These are phyloP conservation scores for Leishmania turanica DNA, from an alignment of 208 protist species.

Conservation along the genomic window DNA sequence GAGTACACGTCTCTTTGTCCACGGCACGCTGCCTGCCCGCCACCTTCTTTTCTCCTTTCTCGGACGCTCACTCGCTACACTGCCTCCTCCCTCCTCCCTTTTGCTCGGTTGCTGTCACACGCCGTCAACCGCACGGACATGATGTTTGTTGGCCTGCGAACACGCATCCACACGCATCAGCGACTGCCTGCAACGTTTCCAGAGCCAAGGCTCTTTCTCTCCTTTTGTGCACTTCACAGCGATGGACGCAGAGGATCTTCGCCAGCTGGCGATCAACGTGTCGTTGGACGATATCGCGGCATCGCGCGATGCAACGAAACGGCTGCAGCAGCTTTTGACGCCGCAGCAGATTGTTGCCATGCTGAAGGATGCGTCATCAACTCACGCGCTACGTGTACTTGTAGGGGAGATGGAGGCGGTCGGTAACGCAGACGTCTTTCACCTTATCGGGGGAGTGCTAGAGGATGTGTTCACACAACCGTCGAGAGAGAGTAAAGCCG, in stretches of 20 bases:
- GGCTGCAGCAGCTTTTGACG: conserved; percentile 28
- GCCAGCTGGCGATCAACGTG: conserved; percentile 30
- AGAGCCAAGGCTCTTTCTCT: background rate
- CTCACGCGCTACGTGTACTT: conserved; percentile 21
- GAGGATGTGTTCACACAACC: conserved; percentile 25
- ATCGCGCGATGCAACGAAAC: conserved; percentile 29
- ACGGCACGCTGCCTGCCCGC: background rate
- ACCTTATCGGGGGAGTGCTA: conserved; percentile 37
- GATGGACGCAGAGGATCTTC: conserved; percentile 35
- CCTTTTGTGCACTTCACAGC: background rate
- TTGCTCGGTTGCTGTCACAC: background rate
- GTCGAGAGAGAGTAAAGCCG: background rate
- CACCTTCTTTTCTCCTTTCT: background rate
- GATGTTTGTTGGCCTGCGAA: background rate
- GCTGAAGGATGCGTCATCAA: conserved; percentile 11
- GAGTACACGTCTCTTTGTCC: background rate
- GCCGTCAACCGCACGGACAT: background rate
- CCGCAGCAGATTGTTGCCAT: conserved; percentile 25
- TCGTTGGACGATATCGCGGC: conserved; percentile 43
- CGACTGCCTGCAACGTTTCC: background rate
- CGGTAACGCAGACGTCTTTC: conserved; percentile 56
- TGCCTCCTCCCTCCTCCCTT: background rate
- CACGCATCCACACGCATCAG: background rate
- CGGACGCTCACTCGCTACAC: background rate
- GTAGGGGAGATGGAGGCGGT: conserved; percentile 46